A percentile compares a stretch with the other conserved stretches of the same genome.
These are phyloP conservation scores for Yarrowia deformans DNA, from an alignment of 805 yeast genomes.

Conservation along the genomic window DNA sequence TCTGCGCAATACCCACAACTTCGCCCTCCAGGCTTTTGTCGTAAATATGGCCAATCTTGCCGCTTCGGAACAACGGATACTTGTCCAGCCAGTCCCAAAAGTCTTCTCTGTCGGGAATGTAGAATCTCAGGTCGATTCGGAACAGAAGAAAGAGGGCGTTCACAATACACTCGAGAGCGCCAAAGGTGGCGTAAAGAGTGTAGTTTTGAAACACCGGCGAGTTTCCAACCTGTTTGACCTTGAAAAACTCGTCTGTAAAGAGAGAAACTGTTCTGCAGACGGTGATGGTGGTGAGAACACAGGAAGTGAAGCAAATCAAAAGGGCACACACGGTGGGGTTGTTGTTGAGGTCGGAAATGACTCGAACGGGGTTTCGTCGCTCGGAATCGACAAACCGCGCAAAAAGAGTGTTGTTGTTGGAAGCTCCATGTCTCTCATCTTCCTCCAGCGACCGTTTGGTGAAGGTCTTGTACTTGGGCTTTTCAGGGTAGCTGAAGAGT, in stretches of 20 bases:
- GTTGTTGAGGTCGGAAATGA: constrained; percentile 12
- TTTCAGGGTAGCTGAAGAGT: constrained; percentile 2
- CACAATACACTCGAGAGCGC: constrained; percentile 66
- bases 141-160: constrained; percentile 64
- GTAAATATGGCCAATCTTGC: constrained; percentile 26
- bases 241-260: constrained; percentile 44
- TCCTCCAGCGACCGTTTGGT: constrained; percentile 1
- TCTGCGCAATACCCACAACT: background rate
- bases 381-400: constrained; percentile 19
- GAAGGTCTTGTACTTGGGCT: constrained; percentile 30
- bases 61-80: constrained; percentile 16
- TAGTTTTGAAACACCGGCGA: constrained; percentile 60
- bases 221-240: constrained; percentile 45
- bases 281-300: constrained; percentile 45
- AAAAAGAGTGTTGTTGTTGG: constrained; percentile 6
- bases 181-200: constrained; percentile 73
- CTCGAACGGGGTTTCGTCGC: constrained; percentile 4
- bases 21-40: background rate
- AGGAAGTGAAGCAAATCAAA: constrained; percentile 43
- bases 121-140: constrained; percentile 77
- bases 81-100: constrained; percentile 34
- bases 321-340: constrained; percentile 27
- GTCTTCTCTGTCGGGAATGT: constrained; percentile 66
- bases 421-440: background rate
- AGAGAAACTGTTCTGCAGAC: constrained; percentile 48